These are phyloP conservation scores for Phaffomyces antillensis DNA, from an alignment of 805 yeast genomes.

Conservation along the genomic window DNA sequence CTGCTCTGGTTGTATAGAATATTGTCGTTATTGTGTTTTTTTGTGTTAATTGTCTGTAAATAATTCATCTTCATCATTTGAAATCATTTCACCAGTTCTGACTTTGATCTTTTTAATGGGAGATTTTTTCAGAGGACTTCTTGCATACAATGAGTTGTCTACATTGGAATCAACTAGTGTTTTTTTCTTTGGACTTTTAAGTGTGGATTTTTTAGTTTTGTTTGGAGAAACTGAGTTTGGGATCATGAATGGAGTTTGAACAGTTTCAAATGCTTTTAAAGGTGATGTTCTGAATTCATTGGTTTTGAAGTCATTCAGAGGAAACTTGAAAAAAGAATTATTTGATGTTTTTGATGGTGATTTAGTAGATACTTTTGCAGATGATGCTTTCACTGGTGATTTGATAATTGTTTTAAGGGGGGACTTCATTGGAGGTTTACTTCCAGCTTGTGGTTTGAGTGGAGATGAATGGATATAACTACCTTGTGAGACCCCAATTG, in stretches of 20 bases:
- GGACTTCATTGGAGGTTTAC: conserved; percentile 1
- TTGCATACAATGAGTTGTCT: conserved; percentile 6
- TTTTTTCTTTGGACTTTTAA: conserved; percentile 13
- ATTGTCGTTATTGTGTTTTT: too few relatives aligned
- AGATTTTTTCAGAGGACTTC: conserved; percentile 4
- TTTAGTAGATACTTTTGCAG: background rate
- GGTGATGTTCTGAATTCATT: too few relatives aligned
- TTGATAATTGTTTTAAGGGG: background rate
- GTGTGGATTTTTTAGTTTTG: background rate
- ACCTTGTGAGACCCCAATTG: conserved; percentile 7
- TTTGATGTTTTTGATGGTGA: conserved; percentile 14
- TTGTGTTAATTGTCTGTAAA: too few relatives aligned
- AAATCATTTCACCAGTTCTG: conserved; percentile 1
- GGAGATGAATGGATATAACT: conserved; percentile 1
- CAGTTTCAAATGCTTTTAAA: conserved; percentile 9
- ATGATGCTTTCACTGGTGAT: background rate
- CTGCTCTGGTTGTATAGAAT: too few relatives aligned
- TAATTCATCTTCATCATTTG: background rate
- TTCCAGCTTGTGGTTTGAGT: background rate
- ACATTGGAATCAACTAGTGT: conserved; percentile 10
- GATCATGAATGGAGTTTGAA: conserved; percentile 7
- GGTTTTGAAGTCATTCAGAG: too few relatives aligned
- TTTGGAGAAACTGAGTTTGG: conserved; percentile 8
- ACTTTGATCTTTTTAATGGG: conserved; percentile 4
- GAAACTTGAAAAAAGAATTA: too few relatives aligned